Evolutionary conservation across 345 rosid genomes (phyloP).

Genomic region (Populus deltoides): DNA sequence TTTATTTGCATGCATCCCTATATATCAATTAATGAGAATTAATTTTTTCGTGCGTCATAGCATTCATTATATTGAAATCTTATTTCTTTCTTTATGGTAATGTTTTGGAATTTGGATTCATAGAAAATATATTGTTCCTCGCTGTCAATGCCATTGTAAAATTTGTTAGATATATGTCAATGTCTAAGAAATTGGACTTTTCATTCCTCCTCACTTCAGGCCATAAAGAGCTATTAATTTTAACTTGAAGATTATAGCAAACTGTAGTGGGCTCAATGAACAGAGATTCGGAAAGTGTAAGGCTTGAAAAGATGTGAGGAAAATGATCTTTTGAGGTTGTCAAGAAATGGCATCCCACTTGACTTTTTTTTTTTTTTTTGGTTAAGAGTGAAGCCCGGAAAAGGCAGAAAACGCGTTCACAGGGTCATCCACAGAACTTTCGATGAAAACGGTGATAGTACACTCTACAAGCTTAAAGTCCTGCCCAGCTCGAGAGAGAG

Average conservation of each 20-base stretch:
- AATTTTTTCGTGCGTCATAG: background rate
- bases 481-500: background rate
- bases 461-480: background rate
- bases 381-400: background rate
- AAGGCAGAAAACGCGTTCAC: slow-evolving; percentile 3
- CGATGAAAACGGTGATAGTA: background rate
- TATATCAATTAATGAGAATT: background rate
- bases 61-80: background rate
- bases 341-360: slow-evolving; percentile 3
- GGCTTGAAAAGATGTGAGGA: background rate
- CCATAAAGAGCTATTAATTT: background rate
- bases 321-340: background rate
- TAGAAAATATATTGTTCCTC: background rate
- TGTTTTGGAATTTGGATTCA: background rate
- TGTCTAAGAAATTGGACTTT: background rate
- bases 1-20: slow-evolving; percentile 8
- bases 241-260: background rate
- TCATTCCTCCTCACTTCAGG: background rate
- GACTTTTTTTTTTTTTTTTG: background rate
- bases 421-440: background rate
- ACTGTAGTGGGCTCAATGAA: background rate
- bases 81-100: background rate
- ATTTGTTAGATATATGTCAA: background rate
- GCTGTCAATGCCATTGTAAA: background rate
- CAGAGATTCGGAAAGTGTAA: background rate